A percentile compares a stretch with the other conserved stretches of the same genome.
These are phyloP conservation scores for Cutaneotrichosporon sp. DNA, from an alignment of 1,284 basidiomycete species.

Conservation along the genomic window DNA sequence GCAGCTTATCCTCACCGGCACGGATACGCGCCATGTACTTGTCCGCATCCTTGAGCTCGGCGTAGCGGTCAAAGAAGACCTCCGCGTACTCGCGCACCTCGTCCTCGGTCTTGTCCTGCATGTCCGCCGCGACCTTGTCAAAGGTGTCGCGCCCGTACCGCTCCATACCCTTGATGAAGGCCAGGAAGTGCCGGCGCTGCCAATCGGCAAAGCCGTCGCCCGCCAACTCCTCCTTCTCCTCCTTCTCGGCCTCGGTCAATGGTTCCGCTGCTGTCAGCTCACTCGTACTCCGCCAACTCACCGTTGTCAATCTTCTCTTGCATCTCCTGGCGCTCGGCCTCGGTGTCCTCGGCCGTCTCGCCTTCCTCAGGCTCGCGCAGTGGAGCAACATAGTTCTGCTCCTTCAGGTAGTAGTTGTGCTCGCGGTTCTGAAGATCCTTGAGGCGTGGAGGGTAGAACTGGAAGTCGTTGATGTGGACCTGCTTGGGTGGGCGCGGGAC, in stretches of 20 bases:
- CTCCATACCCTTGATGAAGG: constrained; percentile 81
- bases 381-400: constrained; percentile 69
- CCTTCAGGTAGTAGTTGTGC: constrained; percentile 70
- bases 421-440: constrained; percentile 86
- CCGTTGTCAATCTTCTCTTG: constrained; percentile 85
- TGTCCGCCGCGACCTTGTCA: constrained; percentile 69
- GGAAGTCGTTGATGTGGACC: constrained; percentile 86
- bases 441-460: constrained; percentile 87
- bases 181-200: constrained; percentile 91
- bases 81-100: constrained; percentile 79
- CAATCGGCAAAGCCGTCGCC: constrained; percentile 81
- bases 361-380: constrained; percentile 65
- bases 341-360: constrained; percentile 79
- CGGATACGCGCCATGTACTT: constrained; percentile 75
- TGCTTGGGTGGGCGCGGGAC: constrained; percentile 87
- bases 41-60: constrained; percentile 78
- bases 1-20: constrained; percentile 80
- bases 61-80: constrained; percentile 88
- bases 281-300: constrained; percentile 41
- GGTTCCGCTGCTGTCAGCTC: constrained; percentile 65
- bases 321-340: constrained; percentile 73
- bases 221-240: constrained; percentile 75
- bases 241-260: constrained; percentile 78
- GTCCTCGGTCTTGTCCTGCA: constrained; percentile 78
- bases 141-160: constrained; percentile 78